Evolutionary conservation across 75 land plant species (phyloP), one percentile per base, ranked within the genome.

Genomic region (Cupressus sempervirens): DNA sequence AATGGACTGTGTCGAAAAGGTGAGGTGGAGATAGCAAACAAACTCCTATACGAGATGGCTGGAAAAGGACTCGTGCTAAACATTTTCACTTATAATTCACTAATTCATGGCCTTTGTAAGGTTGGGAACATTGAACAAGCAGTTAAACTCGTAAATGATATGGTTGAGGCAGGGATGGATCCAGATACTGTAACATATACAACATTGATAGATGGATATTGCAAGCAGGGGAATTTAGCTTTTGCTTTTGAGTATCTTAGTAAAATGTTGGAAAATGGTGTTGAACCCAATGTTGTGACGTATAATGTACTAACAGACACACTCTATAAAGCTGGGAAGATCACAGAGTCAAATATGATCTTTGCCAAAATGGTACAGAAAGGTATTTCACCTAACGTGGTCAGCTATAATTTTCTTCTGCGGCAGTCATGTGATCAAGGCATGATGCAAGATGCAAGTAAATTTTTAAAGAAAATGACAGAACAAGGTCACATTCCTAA

Each of bases 221-320:
- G 93, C 83, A 92, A 90, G 87, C 65, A 81, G 20, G 93, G 94
- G 34, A 88, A 91, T 50, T 90, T 92, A 65, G 89, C 53, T 36
- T 74, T 41, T 68, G 93, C 95, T 20, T 85, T 89, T 53, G 65
- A 86, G 26, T 85, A 93, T 16, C 88, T 95, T 40, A 30, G 62
- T 54, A 92, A 88, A 74, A 95, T 95, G 97, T 85, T 88, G 43
- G 89, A 93, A 70, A 91, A 83, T 81, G 94, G 93, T 7, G 84
- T 93, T 53, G 84, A 87, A 41, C 94, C 95, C 13, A 89, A 89
- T 53, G 53, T 90, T 54, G 94, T 94, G 32, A 95, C 95, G n/a
- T 95, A 92, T 58, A 95, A 94, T 91, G 92, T 94, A 65, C 81
- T 95, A 58, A 92, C 92, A 86, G 90, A 91, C 83, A 91, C 92